phyloP scores from a whole-genome alignment of 1,284 basidiomycete species.

The Trametes pubescens region DNA sequence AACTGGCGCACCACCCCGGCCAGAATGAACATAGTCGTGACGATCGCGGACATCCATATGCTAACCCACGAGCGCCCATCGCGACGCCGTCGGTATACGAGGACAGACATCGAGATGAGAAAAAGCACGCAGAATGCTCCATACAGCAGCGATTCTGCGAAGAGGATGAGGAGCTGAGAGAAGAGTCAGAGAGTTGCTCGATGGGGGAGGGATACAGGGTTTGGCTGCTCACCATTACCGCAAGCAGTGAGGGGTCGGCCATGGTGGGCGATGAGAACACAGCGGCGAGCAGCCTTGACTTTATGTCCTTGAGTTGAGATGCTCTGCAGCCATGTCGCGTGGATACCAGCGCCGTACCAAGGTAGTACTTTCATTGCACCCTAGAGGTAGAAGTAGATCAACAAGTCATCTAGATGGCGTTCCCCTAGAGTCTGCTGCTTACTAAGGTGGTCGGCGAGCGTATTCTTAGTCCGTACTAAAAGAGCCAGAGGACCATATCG shows the following conservation, averaged over 20 bases:
- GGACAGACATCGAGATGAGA: conserved; percentile 28
- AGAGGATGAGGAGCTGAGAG: conserved; percentile 19
- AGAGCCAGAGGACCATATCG: too few species aligned
- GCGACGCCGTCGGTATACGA: conserved; percentile 15
- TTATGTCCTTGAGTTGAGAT: too few species aligned
- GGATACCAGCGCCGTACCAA: too few species aligned
- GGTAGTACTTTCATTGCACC: too few species aligned
- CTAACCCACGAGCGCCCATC: conserved; percentile 4
- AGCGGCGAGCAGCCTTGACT: too few species aligned
- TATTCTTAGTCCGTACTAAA: too few species aligned
- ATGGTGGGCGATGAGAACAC: neutral
- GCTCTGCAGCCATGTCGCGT: too few species aligned
- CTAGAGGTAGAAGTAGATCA: too few species aligned
- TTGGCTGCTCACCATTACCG: conserved; percentile 4
- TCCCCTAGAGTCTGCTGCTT: too few species aligned
- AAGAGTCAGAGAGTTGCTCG: neutral
- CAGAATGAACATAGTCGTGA: conserved; percentile 24
- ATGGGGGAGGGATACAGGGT: neutral
- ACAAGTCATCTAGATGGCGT: too few species aligned
- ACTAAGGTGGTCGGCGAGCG: too few species aligned
- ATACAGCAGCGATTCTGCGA: conserved; percentile 24
- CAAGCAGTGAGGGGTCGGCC: neutral
- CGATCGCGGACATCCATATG: conserved; percentile 25
- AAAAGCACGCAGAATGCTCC: conserved; percentile 26
- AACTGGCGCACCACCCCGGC: conserved; percentile 18